Evolutionary conservation across 129 eudicot genomes (phyloP).

Genomic region (Centrapalus pauciflorus): DNA sequence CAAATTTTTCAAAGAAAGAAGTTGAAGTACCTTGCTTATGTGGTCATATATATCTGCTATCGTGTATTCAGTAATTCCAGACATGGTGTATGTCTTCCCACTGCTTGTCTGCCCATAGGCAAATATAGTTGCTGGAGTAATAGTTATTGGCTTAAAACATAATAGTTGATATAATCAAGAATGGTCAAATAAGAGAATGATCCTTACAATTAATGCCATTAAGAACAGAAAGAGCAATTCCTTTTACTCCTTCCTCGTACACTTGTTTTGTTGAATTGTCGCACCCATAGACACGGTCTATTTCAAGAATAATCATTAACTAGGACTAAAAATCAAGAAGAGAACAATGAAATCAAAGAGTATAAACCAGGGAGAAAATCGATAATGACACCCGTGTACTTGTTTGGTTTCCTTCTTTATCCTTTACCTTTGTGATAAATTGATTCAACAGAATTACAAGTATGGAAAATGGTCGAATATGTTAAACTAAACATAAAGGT

Average conservation of each 20-base stretch:
- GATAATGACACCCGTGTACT: no score
- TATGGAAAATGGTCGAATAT: no score
- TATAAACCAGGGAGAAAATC: background rate
- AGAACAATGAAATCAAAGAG: background rate
- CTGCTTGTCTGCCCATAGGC: slow-evolving; percentile 99
- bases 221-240: slow-evolving; percentile 69
- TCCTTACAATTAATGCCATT: slow-evolving; percentile 69
- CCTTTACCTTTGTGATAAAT: no score
- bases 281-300: slow-evolving; percentile 65
- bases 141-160: slow-evolving; percentile 8
- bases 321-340: background rate
- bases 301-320: slow-evolving; percentile 15
- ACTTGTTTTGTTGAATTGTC: slow-evolving; percentile 60
- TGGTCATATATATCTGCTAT: slow-evolving; percentile 63
- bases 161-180: background rate
- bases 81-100: slow-evolving; percentile 96
- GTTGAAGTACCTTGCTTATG: slow-evolving; percentile 42
- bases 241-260: slow-evolving; percentile 74
- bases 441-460: no score
- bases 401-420: no score
- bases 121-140: slow-evolving; percentile 71
- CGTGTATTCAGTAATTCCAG: slow-evolving; percentile 68
- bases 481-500: no score
- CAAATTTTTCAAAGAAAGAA: background rate
- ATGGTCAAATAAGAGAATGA: background rate